Evolutionary conservation across 495 filamentous ascomycete genomes (phyloP).

Genomic region (Xylaria venustula): DNA sequence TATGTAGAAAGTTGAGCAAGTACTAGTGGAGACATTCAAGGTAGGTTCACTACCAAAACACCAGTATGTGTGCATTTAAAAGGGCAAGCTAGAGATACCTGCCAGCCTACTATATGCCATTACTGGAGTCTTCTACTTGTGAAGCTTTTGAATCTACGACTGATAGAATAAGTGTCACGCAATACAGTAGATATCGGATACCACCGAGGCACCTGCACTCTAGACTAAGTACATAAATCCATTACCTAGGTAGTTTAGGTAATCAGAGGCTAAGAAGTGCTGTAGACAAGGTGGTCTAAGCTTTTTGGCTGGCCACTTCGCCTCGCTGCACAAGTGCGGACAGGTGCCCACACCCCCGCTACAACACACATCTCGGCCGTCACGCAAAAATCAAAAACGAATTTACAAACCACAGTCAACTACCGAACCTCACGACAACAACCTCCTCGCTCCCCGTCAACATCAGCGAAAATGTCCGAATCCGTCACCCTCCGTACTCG

Average conservation of each 20-base stretch:
- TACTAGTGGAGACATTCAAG: no score
- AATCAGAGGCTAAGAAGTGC: not conserved
- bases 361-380: constrained; percentile 20
- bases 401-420: constrained; percentile 17
- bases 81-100: no score
- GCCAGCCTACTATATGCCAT: no score
- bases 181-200: no score
- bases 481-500: constrained; percentile 95
- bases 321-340: constrained; percentile 12
- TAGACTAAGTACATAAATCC: no score
- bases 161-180: no score
- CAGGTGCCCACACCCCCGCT: constrained; percentile 13
- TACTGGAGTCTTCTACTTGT: no score
- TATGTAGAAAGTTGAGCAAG: no score
- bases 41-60: no score
- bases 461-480: constrained; percentile 77
- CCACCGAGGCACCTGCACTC: no score
- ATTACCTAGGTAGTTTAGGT: not conserved
- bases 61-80: no score
- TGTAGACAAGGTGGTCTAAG: constrained; percentile 3
- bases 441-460: constrained; percentile 20
- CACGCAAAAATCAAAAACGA: constrained; percentile 20
- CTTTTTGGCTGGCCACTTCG: not conserved
- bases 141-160: no score
- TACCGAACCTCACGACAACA: constrained; percentile 12